phyloP scores from a whole-genome alignment of 164 flowering plant species.

The Aristolochia contorta region DNA sequence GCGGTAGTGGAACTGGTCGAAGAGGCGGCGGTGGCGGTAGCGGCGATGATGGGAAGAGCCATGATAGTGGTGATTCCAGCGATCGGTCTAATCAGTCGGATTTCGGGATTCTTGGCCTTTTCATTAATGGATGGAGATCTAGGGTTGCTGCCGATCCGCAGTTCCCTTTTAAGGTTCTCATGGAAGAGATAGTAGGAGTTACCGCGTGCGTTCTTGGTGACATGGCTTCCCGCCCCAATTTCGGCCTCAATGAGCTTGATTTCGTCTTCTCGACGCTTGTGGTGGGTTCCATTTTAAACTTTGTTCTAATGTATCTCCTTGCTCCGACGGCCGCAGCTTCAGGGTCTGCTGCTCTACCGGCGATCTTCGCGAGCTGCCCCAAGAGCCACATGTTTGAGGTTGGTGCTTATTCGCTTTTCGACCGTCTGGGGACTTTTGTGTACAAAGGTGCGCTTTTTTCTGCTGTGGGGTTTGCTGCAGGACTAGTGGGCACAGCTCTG shows the following conservation, averaged over 20 bases:
- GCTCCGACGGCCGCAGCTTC: conserved; percentile 51
- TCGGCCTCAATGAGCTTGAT: conserved; percentile 89
- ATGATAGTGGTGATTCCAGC: conserved; percentile 1
- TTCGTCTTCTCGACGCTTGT: conserved; percentile 91
- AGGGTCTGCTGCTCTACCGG: conserved; percentile 29
- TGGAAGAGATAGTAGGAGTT: conserved; percentile 92
- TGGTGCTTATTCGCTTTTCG: conserved; percentile 37
- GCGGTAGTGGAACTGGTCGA: conserved; percentile 4
- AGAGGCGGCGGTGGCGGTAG: conserved; percentile 8
- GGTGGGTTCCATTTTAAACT: conserved; percentile 80
- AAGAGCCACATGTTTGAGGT: conserved; percentile 87
- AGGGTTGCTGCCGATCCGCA: conserved; percentile 90
- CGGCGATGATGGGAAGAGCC: conserved; percentile 8
- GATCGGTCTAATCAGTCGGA: conserved; percentile 10
- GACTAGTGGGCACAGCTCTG: conserved; percentile 78
- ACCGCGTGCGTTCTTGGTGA: conserved; percentile 71
- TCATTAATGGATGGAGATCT: conserved; percentile 74
- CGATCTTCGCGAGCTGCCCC: conserved; percentile 66
- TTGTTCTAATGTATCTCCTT: conserved; percentile 74
- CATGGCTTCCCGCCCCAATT: conserved; percentile 97
- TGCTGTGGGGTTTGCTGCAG: conserved; percentile 82
- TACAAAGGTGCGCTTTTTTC: conserved; percentile 83
- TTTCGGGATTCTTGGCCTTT: conserved; percentile 47
- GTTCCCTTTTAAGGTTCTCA: conserved; percentile 89
- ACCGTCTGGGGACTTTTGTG: conserved; percentile 69